Base-by-base conservation (phyloP, 495 filamentous ascomycete genomes). In the Annulohypoxylon nitens region DNA sequence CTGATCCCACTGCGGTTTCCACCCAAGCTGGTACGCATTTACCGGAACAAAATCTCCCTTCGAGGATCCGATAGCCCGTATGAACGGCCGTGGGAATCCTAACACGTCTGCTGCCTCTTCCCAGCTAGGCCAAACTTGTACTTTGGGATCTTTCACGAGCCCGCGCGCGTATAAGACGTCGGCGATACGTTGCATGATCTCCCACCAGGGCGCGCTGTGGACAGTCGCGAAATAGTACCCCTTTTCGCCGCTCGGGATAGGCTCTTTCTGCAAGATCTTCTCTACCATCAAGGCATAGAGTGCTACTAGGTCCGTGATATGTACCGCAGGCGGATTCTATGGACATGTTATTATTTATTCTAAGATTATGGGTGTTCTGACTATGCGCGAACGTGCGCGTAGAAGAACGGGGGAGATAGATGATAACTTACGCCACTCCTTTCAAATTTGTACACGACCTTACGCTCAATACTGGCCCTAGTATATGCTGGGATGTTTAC, bases 191-290 rank as follows among this genome's bases (percentile, higher is more conserved):
- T 81, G 61, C 75, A 80, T 76, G 69, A 76, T 63, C 43, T 73
- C 77, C 76, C 77, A 81, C 80, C 79, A 82, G 20, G 61, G 64
- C 33, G 70, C 64, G 36, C 70, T 65, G 47, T 83, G 81, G 39
- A 75, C 78, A 47, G 76, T 70, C 20, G 78, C 68, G 65, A 83
- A 82, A 64, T 82, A 83, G 68, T 80, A 80, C 67, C 81, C 81
- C 26, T 78, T 41, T 64, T 78, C 70, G 57, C 79, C 79, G 64
- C 60, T 81, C 48, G 80, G 78, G 30, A 81, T 74, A 14, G 67
- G 55, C 45, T 81, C 77, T 62, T 79, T 72, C 62, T 79, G 68
- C 34, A 81, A 48, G 54, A 80, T 75, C 51, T 79, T 79, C 69
- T 78, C 67, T 23, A 78, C 63, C 43, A 83, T 47, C 39, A 79